These are phyloP conservation scores for Torulaspora globosa DNA, from an alignment of 1,139 yeast genomes.

Conservation along the genomic window DNA sequence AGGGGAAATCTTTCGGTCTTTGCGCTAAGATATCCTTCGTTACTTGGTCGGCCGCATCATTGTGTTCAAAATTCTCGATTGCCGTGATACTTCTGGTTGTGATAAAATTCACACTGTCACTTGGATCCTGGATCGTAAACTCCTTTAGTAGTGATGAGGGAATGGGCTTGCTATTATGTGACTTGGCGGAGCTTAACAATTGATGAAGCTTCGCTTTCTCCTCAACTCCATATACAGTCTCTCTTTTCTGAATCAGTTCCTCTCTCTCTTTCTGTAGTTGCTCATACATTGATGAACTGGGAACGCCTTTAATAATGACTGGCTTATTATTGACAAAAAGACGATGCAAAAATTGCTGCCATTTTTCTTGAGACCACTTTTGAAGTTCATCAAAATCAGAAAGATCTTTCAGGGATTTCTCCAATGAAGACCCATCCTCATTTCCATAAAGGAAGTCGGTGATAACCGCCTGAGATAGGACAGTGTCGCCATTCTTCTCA, in stretches of 20 bases:
- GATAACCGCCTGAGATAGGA: slow-evolving; percentile 64
- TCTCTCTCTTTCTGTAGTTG: slow-evolving; percentile 50
- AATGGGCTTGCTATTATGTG: slow-evolving; percentile 64
- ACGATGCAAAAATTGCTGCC: slow-evolving; percentile 55
- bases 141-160: slow-evolving; percentile 60
- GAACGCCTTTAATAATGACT: slow-evolving; percentile 70
- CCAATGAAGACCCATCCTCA: slow-evolving; percentile 54
- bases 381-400: slow-evolving; percentile 57
- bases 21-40: slow-evolving; percentile 35
- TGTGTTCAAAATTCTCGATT: slow-evolving; percentile 32
- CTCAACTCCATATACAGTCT: slow-evolving; percentile 50
- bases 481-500: slow-evolving; percentile 59
- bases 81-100: slow-evolving; percentile 54
- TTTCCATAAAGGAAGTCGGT: slow-evolving; percentile 75
- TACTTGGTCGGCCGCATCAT: slow-evolving; percentile 30
- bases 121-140: slow-evolving; percentile 72
- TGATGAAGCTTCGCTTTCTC: slow-evolving; percentile 55
- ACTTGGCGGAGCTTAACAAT: slow-evolving; percentile 58
- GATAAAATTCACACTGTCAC: slow-evolving; percentile 64
- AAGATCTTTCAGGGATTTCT: slow-evolving; percentile 51
- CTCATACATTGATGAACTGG: slow-evolving; percentile 63
- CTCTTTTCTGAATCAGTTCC: slow-evolving; percentile 48
- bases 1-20: slow-evolving; percentile 52
- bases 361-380: slow-evolving; percentile 61
- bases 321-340: slow-evolving; percentile 63